Percentiles rank a stretch among this genome's conserved stretches.
phyloP scores from a whole-genome alignment of 108 stramenopile genomes.

The Hondaea fermentalgiana region DNA sequence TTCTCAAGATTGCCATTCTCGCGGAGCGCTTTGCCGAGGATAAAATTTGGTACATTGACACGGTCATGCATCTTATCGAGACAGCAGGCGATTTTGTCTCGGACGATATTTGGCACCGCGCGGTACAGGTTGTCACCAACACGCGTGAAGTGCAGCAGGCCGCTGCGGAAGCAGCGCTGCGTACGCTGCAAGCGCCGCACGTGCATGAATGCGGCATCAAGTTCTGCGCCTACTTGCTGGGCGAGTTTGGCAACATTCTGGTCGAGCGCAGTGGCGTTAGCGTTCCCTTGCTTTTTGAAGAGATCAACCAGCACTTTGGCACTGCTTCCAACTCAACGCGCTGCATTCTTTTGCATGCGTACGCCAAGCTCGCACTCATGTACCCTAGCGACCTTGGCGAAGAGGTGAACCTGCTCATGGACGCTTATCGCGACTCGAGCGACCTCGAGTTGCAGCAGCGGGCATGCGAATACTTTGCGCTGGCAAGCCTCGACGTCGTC shows the following conservation, averaged over 20 bases:
- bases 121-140: slow-evolving; percentile 95
- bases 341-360: slow-evolving; percentile 76
- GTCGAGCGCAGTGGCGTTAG: slow-evolving; percentile 66
- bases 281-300: slow-evolving; percentile 81
- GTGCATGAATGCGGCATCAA: slow-evolving; percentile 82
- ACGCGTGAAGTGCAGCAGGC: slow-evolving; percentile 85
- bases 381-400: slow-evolving; percentile 80
- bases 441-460: slow-evolving; percentile 89
- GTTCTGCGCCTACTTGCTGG: slow-evolving; percentile 86
- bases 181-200: slow-evolving; percentile 65
- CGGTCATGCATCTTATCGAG: slow-evolving; percentile 80
- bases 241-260: slow-evolving; percentile 92
- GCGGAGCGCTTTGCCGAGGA: slow-evolving; percentile 93
- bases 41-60: slow-evolving; percentile 93
- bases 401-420: slow-evolving; percentile 72
- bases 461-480: slow-evolving; percentile 72
- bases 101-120: slow-evolving; percentile 94
- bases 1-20: slow-evolving; percentile 92
- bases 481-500: slow-evolving; percentile 70
- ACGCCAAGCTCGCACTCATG: slow-evolving; percentile 85
- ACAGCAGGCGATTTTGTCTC: slow-evolving; percentile 87
- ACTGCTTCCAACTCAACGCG: slow-evolving; percentile 59
- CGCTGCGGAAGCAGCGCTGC: slow-evolving; percentile 77
- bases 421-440: slow-evolving; percentile 65
- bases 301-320: slow-evolving; percentile 86